Conservation (phyloP, 2,329 filamentous ascomycete species). For the Talaromyces sp. region DNA sequence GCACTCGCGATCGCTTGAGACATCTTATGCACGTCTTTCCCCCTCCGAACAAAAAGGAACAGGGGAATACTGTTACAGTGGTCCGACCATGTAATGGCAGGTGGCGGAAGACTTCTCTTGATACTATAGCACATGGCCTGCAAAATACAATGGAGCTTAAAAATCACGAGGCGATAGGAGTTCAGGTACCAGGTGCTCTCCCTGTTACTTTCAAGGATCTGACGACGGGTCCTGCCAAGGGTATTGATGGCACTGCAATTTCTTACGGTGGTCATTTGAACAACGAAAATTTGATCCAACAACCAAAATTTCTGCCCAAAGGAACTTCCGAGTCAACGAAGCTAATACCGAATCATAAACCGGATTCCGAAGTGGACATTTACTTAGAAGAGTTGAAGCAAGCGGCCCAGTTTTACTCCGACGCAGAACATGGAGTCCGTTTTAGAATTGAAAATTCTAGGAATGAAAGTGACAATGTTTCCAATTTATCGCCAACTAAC, state of each 20-base stretch:
- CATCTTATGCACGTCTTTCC: slow-evolving; percentile 5
- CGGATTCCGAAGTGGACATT: background rate
- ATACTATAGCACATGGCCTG: slow-evolving; percentile 4
- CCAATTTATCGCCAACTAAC: no score
- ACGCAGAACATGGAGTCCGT: background rate
- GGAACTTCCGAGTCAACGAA: background rate
- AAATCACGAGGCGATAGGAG: slow-evolving; percentile 2
- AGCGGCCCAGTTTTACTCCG: background rate
- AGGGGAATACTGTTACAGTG: background rate
- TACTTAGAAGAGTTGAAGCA: background rate
- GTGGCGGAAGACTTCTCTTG: background rate
- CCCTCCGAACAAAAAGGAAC: background rate
- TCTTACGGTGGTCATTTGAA: background rate
- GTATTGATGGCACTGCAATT: background rate
- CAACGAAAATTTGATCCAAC: background rate
- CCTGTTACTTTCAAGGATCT: slow-evolving; percentile 4
- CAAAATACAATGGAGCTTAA: slow-evolving; percentile 5
- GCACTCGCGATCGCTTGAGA: slow-evolving; percentile 5
- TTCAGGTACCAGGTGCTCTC: slow-evolving; percentile 7
- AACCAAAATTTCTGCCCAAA: background rate
- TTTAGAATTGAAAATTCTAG: no score
- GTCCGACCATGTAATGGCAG: background rate
- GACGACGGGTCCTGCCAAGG: background rate
- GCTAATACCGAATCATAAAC: background rate
- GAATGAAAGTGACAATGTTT: background rate